Percentiles rank a stretch among this genome's conserved stretches.
Conservation (phyloP, 1,284 basidiomycete genomes). For the Earliella scabrosa region DNA sequence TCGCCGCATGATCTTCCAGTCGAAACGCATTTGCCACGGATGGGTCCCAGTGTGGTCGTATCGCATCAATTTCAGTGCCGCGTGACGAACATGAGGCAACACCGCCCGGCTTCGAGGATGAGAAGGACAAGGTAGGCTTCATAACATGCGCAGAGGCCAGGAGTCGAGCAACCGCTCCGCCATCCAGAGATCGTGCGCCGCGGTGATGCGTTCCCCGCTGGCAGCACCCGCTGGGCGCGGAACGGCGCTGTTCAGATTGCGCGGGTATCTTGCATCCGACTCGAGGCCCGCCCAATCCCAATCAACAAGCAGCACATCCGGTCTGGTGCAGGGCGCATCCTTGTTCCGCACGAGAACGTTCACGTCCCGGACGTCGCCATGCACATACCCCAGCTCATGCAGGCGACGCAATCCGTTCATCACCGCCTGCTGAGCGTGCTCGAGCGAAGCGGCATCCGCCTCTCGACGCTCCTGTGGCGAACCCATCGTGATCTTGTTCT, state of each 20-base stretch:
- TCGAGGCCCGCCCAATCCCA: neutral
- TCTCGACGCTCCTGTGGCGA: neutral
- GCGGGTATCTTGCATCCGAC: neutral
- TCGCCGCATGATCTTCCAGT: constrained; percentile 78
- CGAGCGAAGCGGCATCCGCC: neutral
- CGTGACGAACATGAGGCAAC: constrained; percentile 82
- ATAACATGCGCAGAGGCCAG: too few species aligned
- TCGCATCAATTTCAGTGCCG: constrained; percentile 98
- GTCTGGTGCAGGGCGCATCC: neutral
- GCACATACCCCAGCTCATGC: neutral
- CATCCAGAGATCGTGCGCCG: constrained; percentile 1
- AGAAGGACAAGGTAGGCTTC: too few species aligned
- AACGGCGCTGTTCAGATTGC: neutral
- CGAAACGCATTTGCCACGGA: constrained; percentile 86
- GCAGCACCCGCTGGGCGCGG: neutral
- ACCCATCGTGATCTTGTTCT: too few species aligned
- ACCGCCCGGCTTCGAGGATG: too few species aligned
- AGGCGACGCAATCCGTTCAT: neutral
- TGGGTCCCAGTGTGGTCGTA: constrained; percentile 89
- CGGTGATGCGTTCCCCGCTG: neutral
- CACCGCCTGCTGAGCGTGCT: neutral
- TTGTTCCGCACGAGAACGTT: constrained; percentile 6
- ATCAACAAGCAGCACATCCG: constrained; percentile 1
- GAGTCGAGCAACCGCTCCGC: neutral
- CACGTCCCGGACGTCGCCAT: constrained; percentile 2